Conservation (phyloP, 2,329 filamentous ascomycete species). For the Penicillium corylophilum region DNA sequence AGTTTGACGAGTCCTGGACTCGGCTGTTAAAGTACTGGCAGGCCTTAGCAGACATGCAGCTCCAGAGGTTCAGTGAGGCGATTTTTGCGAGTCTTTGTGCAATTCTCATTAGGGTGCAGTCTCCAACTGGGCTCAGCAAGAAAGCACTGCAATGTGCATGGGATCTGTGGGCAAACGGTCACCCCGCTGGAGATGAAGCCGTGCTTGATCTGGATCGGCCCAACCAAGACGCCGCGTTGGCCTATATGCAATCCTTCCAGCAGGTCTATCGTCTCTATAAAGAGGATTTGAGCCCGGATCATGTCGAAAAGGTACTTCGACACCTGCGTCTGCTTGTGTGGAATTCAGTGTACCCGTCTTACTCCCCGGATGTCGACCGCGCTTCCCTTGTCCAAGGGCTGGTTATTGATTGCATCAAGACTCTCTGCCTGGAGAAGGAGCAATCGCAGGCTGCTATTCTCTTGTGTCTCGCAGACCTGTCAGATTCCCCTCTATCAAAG, state of each 20-base stretch:
- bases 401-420: conserved; percentile 36
- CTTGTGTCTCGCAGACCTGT: conserved; percentile 63
- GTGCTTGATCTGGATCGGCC: conserved; percentile 51
- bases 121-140: conserved; percentile 43
- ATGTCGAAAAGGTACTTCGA: conserved; percentile 66
- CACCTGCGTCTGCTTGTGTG: conserved; percentile 71
- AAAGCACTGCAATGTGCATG: conserved; percentile 62
- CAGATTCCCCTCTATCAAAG: conserved; percentile 56
- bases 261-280: conserved; percentile 77
- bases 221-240: conserved; percentile 79
- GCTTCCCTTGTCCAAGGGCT: conserved; percentile 37
- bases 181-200: conserved; percentile 53
- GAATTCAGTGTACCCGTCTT: conserved; percentile 57
- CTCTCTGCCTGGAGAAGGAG: conserved; percentile 38
- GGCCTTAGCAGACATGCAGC: conserved; percentile 59
- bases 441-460: conserved; percentile 38
- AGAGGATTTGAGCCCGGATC: conserved; percentile 59
- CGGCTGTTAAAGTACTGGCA: conserved; percentile 70
- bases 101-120: conserved; percentile 53
- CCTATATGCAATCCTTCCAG: conserved; percentile 74
- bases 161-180: conserved; percentile 66
- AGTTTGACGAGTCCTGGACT: conserved; percentile 73
- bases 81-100: conserved; percentile 66
- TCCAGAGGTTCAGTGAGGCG: conserved; percentile 70
- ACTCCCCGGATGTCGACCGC: conserved; percentile 41